phyloP scores from a whole-genome alignment of 2,329 filamentous ascomycete species.

The Colletotrichum eleusines region DNA sequence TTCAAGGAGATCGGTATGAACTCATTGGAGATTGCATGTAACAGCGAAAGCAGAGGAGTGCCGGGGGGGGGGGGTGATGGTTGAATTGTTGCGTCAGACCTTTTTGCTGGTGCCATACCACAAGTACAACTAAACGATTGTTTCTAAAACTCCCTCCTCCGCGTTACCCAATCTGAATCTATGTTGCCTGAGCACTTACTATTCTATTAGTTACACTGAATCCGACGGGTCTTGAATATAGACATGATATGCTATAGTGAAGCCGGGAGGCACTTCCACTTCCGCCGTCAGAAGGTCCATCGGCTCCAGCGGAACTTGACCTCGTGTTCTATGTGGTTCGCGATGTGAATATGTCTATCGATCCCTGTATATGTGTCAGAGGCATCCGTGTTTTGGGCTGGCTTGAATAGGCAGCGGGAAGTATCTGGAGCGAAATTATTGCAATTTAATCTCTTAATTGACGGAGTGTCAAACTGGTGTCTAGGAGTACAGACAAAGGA shows the following conservation, averaged over 20 bases:
- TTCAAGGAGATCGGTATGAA: no score
- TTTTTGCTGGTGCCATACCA: no score
- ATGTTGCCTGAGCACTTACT: no score
- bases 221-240: no score
- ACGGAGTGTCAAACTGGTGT: neutral
- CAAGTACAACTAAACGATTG: no score
- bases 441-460: neutral
- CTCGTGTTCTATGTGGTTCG: neutral
- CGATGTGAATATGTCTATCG: neutral
- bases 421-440: no score
- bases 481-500: conserved; percentile 27
- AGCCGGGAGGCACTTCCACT: neutral
- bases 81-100: no score
- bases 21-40: neutral
- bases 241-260: no score
- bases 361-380: fast-evolving
- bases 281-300: neutral
- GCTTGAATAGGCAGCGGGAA: neutral
- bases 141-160: no score
- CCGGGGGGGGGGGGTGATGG: no score
- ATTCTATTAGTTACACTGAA: no score
- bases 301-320: fast-evolving
- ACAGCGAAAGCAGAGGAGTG: neutral
- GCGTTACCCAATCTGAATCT: no score
- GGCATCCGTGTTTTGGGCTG: neutral